Percentiles rank a stretch among this genome's conserved stretches.
Conservation (phyloP, 768 basidiomycete genomes). For the Rhodotorula kratochvilovae region DNA sequence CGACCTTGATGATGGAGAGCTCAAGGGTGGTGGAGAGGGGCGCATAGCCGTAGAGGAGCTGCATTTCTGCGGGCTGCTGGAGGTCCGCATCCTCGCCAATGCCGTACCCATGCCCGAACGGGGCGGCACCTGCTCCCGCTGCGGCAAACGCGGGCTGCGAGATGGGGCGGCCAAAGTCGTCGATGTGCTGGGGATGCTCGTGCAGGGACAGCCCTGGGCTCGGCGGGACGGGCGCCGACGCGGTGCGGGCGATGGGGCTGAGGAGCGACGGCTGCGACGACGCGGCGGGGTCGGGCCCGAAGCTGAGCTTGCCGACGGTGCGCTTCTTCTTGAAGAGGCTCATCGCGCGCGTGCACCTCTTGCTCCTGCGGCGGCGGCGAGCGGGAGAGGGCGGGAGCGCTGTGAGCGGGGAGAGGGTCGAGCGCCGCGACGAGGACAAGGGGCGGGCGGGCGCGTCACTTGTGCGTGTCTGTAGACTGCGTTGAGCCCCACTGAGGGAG, state of each 20-base stretch:
- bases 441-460: no score
- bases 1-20: constrained; percentile 59
- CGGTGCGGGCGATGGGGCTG: background rate
- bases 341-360: background rate
- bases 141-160: constrained; percentile 9
- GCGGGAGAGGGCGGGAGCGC: background rate
- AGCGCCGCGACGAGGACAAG: no score
- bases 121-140: background rate
- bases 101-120: constrained; percentile 21
- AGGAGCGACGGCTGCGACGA: background rate
- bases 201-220: background rate
- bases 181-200: constrained; percentile 7
- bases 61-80: constrained; percentile 6
- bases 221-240: background rate
- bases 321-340: constrained; percentile 20
- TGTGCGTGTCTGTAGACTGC: no score
- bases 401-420: background rate
- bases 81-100: constrained; percentile 15
- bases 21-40: constrained; percentile 70
- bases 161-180: constrained; percentile 28
- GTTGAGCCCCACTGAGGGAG: no score
- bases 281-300: background rate
- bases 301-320: background rate
- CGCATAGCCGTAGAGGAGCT: constrained; percentile 62
- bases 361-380: background rate